A percentile compares a stretch with the other conserved stretches of the same genome.
Conservation (phyloP, 495 filamentous ascomycete species). For the Hypomontagnella monticulosa region DNA sequence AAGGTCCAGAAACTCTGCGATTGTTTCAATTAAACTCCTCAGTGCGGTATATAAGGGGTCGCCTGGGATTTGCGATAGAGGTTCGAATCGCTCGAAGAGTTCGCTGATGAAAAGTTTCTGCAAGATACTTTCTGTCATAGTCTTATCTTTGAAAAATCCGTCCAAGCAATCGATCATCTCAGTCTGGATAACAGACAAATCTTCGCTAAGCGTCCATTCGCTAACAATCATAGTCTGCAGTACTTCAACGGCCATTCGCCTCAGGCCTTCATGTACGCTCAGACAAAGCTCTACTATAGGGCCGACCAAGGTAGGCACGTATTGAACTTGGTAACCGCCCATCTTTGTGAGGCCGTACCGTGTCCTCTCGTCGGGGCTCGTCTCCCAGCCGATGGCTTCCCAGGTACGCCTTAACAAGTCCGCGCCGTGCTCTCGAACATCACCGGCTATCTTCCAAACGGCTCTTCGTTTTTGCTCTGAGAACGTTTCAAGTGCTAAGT, state of each 20-base stretch:
- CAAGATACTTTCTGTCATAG: conserved; percentile 84
- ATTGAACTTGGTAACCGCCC: conserved; percentile 98
- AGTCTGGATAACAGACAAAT: conserved; percentile 89
- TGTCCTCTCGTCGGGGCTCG: conserved; percentile 73
- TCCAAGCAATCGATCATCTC: conserved; percentile 98
- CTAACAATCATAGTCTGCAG: conserved; percentile 97
- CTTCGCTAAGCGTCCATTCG: conserved; percentile 96
- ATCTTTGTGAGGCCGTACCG: conserved; percentile 83
- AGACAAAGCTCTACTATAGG: conserved; percentile 94
- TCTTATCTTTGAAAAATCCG: conserved; percentile 86
- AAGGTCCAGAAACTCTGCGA: conserved; percentile 91
- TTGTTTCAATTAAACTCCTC: conserved; percentile 78
- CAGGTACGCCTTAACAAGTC: conserved; percentile 84
- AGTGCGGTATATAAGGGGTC: conserved; percentile 82
- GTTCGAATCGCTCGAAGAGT: conserved; percentile 81
- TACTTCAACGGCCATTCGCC: conserved; percentile 90
- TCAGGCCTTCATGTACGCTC: conserved; percentile 91
- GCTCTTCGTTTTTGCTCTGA: conserved; percentile 95
- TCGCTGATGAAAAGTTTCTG: conserved; percentile 94
- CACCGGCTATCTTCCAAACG: conserved; percentile 98
- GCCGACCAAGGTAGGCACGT: conserved; percentile 88
- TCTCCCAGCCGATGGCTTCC: conserved; percentile 98
- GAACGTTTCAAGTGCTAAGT: conserved; percentile 92
- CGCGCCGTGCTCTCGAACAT: conserved; percentile 92
- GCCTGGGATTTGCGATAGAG: conserved; percentile 68